phyloP scores from a whole-genome alignment of 2,329 filamentous ascomycete genomes.

The Colletotrichum sp. region DNA sequence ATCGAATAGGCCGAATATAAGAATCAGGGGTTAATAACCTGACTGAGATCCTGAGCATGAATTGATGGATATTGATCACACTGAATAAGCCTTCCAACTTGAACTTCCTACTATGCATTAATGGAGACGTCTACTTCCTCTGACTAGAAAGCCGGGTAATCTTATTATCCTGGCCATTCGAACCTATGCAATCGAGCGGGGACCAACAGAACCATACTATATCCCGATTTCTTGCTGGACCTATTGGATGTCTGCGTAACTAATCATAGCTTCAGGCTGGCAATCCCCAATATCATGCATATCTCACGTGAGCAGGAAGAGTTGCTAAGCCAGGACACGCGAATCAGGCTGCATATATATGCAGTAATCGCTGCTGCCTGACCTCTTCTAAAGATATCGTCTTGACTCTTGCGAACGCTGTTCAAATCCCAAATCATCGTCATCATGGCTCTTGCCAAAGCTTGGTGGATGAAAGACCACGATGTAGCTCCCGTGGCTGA shows the following conservation, averaged over 20 bases:
- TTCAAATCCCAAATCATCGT: not conserved
- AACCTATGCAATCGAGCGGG: not conserved
- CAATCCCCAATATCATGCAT: not conserved
- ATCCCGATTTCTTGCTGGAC: too few species aligned
- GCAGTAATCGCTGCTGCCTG: not conserved
- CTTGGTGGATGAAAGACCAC: not conserved
- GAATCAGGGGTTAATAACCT: too few species aligned
- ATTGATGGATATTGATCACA: too few species aligned
- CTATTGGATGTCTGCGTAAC: not conserved
- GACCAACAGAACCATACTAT: not conserved
- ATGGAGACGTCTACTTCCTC: too few species aligned
- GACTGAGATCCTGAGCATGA: too few species aligned
- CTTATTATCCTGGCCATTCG: not conserved
- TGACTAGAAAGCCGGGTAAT: too few species aligned
- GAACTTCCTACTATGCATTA: too few species aligned
- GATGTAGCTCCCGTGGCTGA: not conserved
- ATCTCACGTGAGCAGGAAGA: not conserved
- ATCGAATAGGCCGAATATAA: too few species aligned
- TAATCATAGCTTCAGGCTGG: not conserved
- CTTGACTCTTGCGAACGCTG: not conserved
- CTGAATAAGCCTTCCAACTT: too few species aligned
- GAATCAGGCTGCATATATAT: not conserved
- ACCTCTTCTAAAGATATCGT: accelerated
- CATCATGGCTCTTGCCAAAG: not conserved
- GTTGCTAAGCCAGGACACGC: not conserved